A percentile compares a stretch with the other conserved stretches of the same genome.
Conservation (phyloP, 2,329 filamentous ascomycete species). For the Cordyceps sp. region DNA sequence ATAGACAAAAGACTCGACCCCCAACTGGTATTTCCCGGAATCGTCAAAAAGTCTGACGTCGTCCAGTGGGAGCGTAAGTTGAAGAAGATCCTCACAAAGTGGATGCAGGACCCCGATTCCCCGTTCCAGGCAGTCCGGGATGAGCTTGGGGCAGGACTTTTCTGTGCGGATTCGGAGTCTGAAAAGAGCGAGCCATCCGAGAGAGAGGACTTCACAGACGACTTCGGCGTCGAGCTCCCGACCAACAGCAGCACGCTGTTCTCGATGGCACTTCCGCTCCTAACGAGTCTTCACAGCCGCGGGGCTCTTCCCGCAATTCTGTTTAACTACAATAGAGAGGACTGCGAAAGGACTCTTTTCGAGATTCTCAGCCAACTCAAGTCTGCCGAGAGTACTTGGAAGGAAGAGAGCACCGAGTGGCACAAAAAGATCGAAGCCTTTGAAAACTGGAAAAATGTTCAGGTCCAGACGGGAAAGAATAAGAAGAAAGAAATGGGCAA, state of each 20-base stretch:
- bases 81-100: constrained; percentile 39
- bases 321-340: constrained; percentile 57
- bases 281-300: constrained; percentile 37
- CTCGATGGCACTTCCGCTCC: constrained; percentile 1
- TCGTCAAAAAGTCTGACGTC: constrained; percentile 49
- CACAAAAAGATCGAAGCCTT: constrained; percentile 39
- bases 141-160: constrained; percentile 19
- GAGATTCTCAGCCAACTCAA: constrained; percentile 33
- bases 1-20: constrained; percentile 34
- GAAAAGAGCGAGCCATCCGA: not conserved
- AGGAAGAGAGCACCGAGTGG: constrained; percentile 41
- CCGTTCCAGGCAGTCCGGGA: constrained; percentile 25
- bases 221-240: not conserved
- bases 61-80: constrained; percentile 46
- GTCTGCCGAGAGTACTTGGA: constrained; percentile 24
- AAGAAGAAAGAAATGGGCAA: constrained; percentile 5
- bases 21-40: constrained; percentile 25
- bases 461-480: constrained; percentile 14
- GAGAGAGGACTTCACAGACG: not conserved
- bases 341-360: constrained; percentile 43
- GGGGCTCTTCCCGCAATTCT: constrained; percentile 56
- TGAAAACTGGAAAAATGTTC: constrained; percentile 36
- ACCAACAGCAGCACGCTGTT: not conserved
- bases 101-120: constrained; percentile 37
- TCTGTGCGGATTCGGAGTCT: not conserved